A percentile compares a stretch with the other conserved stretches of the same genome.
phyloP scores from a whole-genome alignment of 2,329 filamentous ascomycete species.

The Immersiporthe knoxdaviesiana region DNA sequence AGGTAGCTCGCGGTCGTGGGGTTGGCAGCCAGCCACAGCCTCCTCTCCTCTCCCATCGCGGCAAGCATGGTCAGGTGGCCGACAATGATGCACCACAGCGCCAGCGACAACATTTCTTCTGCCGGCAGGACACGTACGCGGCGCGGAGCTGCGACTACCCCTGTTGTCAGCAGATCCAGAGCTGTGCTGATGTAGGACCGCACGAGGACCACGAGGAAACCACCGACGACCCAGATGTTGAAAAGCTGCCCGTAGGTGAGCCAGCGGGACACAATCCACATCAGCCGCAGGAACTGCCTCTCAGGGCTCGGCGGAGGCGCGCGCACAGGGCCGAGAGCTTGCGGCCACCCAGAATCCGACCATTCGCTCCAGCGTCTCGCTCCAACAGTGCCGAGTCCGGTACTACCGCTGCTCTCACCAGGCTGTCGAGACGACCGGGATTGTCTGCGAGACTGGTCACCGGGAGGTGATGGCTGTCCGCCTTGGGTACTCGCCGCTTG shows the following conservation, averaged over 20 bases:
- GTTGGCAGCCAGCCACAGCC: conserved; percentile 33
- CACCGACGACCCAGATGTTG: neutral
- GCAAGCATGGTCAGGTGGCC: conserved; percentile 27
- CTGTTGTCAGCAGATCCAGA: neutral
- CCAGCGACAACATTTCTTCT: conserved; percentile 4
- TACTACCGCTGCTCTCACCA: neutral
- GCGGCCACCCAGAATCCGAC: neutral
- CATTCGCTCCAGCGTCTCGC: neutral
- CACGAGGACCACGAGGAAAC: neutral
- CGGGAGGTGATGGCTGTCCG: neutral
- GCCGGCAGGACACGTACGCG: neutral
- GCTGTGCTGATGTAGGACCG: neutral
- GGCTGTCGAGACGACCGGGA: neutral
- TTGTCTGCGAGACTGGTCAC: neutral
- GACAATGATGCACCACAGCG: conserved; percentile 15
- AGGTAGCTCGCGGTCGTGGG: conserved; percentile 33
- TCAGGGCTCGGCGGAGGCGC: neutral
- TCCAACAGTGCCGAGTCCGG: neutral
- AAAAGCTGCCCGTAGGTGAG: neutral
- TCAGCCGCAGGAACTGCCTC: neutral
- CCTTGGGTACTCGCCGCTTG: neutral
- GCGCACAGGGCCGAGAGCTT: neutral
- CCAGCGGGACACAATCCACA: neutral
- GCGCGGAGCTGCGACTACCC: neutral
- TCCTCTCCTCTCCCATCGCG: conserved; percentile 33